Evolutionary conservation across 169 alveolate genomes (phyloP).

Genomic region (Plasmodium fragile): DNA sequence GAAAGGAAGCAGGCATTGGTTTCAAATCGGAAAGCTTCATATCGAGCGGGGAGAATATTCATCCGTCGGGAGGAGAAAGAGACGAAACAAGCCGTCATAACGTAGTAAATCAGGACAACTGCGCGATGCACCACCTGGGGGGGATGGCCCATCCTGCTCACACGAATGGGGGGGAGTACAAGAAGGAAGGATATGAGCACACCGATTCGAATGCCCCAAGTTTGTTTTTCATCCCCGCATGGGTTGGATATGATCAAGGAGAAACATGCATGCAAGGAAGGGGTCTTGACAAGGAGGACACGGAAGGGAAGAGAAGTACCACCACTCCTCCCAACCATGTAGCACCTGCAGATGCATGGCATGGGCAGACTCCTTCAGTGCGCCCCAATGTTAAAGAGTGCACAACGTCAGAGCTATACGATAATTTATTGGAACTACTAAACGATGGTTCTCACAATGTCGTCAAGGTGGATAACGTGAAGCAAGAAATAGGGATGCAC

Average conservation of each 20-base stretch:
- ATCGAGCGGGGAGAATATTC: not conserved
- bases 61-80: not conserved
- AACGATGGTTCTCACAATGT: not conserved
- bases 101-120: not conserved
- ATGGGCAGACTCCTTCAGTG: not conserved
- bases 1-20: not conserved
- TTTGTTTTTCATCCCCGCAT: not conserved
- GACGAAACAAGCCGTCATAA: not conserved
- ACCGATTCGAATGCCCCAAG: not conserved
- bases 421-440: slow-evolving; percentile 6
- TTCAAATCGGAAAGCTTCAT: not conserved
- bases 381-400: not conserved
- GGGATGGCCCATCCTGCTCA: not conserved
- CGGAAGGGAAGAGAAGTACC: not conserved
- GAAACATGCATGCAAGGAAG: not conserved
- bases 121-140: not conserved
- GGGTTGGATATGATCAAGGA: not conserved
- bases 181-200: not conserved
- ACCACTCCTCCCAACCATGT: not conserved
- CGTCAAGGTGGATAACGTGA: not conserved
- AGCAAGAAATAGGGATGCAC: not conserved
- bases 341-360: not conserved
- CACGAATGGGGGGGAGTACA: not conserved
- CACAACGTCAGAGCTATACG: not conserved
- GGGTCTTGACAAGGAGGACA: not conserved